phyloP scores from a whole-genome alignment of 345 rosid genomes.

The Eucalyptus sideroxylon region DNA sequence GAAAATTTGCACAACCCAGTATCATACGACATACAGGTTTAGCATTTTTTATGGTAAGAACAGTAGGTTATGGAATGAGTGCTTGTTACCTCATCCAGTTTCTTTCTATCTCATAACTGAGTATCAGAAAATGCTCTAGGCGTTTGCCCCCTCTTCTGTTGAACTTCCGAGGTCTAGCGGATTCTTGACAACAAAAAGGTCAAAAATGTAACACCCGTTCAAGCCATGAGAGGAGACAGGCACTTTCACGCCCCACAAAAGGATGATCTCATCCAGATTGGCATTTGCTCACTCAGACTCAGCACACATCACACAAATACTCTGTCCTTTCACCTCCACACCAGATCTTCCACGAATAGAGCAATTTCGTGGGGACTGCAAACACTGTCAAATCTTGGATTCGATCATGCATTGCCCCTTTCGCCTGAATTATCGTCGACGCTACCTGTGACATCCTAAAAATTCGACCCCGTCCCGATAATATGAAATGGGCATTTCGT shows the following conservation, averaged over 20 bases:
- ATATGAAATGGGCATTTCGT: too few relatives aligned
- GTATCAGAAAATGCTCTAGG: not conserved
- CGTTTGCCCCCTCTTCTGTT: not conserved
- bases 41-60: not conserved
- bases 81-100: not conserved
- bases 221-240: not conserved
- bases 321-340: not conserved
- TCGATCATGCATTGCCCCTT: not conserved
- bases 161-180: not conserved
- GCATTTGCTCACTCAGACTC: not conserved
- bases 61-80: not conserved
- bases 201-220: not conserved
- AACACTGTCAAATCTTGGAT: not conserved
- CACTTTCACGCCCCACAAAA: not conserved
- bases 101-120: not conserved
- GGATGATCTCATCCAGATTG: not conserved
- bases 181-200: not conserved
- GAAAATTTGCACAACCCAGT: not conserved
- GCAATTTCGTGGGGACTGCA: not conserved
- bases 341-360: not conserved
- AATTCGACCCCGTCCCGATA: too few relatives aligned
- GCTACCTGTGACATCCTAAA: not conserved
- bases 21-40: not conserved
- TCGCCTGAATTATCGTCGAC: not conserved
- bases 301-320: not conserved